Evolutionary conservation across 1,139 yeast genomes (phyloP).

Genomic region (Sugiyamaella grinbergsii): DNA sequence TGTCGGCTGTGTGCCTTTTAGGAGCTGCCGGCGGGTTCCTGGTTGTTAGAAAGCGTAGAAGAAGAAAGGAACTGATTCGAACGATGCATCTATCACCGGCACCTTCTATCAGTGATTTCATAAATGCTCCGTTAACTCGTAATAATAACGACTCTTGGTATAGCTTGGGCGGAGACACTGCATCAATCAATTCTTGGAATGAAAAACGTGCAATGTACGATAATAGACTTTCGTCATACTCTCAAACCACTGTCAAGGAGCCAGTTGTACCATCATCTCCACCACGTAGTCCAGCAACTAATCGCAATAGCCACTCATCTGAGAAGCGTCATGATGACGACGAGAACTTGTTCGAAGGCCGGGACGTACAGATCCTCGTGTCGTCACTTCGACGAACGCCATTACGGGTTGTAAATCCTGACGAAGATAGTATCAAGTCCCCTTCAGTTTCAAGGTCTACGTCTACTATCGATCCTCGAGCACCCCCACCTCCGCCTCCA

Average conservation of each 20-base stretch:
- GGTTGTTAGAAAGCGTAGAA: constrained; percentile 26
- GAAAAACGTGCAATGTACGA: constrained; percentile 36
- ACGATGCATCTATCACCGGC: constrained; percentile 26
- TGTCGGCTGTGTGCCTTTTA: constrained; percentile 32
- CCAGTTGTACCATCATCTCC: not conserved
- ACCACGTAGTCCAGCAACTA: constrained; percentile 3
- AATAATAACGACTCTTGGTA: constrained; percentile 24
- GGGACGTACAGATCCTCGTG: constrained; percentile 75
- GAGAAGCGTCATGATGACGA: constrained; percentile 43
- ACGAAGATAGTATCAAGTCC: constrained; percentile 23
- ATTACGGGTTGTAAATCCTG: constrained; percentile 67
- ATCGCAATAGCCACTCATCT: constrained; percentile 16
- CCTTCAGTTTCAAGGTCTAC: constrained; percentile 18
- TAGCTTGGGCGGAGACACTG: constrained; percentile 29
- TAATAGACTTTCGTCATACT: constrained; percentile 5
- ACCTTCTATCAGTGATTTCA: constrained; percentile 25
- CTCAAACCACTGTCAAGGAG: constrained; percentile 8
- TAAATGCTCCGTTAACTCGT: constrained; percentile 17
- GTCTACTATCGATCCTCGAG: constrained; percentile 15
- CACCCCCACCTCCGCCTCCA: constrained; percentile 4
- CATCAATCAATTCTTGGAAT: constrained; percentile 38
- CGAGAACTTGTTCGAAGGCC: constrained; percentile 48
- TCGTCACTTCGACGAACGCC: constrained; percentile 68
- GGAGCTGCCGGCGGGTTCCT: constrained; percentile 33
- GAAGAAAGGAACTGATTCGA: constrained; percentile 18